phyloP scores from a whole-genome alignment of 208 protist species.

The Trypanosoma conorhini region DNA sequence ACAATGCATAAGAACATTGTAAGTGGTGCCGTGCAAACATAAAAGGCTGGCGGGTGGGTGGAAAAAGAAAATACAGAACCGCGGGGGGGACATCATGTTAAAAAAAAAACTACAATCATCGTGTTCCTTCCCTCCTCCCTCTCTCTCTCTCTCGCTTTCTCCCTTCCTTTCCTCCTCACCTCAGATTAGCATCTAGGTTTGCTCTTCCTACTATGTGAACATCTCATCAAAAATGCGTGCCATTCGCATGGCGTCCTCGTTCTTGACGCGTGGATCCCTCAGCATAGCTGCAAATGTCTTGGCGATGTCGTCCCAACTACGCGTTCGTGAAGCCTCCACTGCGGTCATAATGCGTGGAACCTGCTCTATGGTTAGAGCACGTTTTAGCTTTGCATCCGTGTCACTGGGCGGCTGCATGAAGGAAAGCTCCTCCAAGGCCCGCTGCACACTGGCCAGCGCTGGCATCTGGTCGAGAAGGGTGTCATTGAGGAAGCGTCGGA shows the following conservation, averaged over 20 bases:
- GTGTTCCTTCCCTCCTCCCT: neutral
- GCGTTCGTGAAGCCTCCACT: conserved; percentile 35
- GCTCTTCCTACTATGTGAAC: conserved; percentile 37
- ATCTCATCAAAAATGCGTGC: conserved; percentile 79
- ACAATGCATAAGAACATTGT: no score
- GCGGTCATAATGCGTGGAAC: conserved; percentile 76
- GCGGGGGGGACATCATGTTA: no score
- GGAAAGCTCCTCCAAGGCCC: conserved; percentile 88
- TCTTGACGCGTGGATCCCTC: conserved; percentile 42
- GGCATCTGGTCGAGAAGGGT: conserved; percentile 92
- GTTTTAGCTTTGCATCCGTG: conserved; percentile 89
- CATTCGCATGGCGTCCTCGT: conserved; percentile 73
- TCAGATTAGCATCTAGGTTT: neutral
- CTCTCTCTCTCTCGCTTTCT: no score
- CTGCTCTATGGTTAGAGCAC: conserved; percentile 85
- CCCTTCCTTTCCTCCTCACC: neutral
- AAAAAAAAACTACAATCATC: no score
- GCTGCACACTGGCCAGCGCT: conserved; percentile 76
- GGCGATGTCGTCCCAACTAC: conserved; percentile 20
- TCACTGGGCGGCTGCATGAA: conserved; percentile 86
- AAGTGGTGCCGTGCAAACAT: neutral
- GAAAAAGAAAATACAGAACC: neutral
- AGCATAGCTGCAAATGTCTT: conserved; percentile 29
- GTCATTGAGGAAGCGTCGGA: conserved; percentile 81
- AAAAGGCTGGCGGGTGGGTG: neutral